Percentiles rank a stretch among this genome's conserved stretches.
Conservation (phyloP, 257 asterid genomes). For the Solanum medicagineum region DNA sequence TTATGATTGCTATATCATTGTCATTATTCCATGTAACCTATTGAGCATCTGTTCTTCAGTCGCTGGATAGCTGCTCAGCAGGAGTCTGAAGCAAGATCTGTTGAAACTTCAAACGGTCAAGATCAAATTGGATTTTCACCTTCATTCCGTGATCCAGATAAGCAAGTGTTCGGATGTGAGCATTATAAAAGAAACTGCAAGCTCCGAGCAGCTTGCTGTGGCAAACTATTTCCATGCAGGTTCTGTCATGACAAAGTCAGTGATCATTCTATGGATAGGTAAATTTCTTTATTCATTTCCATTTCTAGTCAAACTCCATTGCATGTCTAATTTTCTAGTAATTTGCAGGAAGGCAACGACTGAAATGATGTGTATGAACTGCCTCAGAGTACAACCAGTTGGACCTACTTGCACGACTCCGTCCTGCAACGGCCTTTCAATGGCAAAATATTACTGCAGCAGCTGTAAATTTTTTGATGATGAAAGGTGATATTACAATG, state of each 20-base stretch:
- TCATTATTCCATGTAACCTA: slow-evolving; percentile 8
- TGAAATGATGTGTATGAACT: slow-evolving; percentile 97
- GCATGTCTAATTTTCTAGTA: not conserved
- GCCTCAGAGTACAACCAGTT: slow-evolving; percentile 75
- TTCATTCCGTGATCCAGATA: slow-evolving; percentile 74
- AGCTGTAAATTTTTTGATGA: slow-evolving; percentile 96
- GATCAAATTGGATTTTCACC: slow-evolving; percentile 61
- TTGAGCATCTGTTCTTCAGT: slow-evolving; percentile 27
- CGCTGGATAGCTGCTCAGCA: slow-evolving; percentile 98
- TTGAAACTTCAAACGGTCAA: slow-evolving; percentile 34
- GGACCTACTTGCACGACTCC: slow-evolving; percentile 75
- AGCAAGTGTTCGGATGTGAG: slow-evolving; percentile 70
- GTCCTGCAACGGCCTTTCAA: slow-evolving; percentile 62
- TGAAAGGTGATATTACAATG: slow-evolving; percentile 43
- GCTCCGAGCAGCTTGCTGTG: slow-evolving; percentile 94
- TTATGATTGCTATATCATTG: not conserved
- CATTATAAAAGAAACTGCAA: slow-evolving; percentile 98
- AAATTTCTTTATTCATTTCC: not conserved
- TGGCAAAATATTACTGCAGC: slow-evolving; percentile 93
- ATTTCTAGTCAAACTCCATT: not conserved
- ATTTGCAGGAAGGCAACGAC: slow-evolving; percentile 82
- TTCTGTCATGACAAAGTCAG: slow-evolving; percentile 97
- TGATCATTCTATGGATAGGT: slow-evolving; percentile 98
- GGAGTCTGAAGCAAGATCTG: slow-evolving; percentile 51
- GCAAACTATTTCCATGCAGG: slow-evolving; percentile 76